phyloP scores from a whole-genome alignment of 2,329 filamentous ascomycete genomes.

The Aspergillus japonicus region DNA sequence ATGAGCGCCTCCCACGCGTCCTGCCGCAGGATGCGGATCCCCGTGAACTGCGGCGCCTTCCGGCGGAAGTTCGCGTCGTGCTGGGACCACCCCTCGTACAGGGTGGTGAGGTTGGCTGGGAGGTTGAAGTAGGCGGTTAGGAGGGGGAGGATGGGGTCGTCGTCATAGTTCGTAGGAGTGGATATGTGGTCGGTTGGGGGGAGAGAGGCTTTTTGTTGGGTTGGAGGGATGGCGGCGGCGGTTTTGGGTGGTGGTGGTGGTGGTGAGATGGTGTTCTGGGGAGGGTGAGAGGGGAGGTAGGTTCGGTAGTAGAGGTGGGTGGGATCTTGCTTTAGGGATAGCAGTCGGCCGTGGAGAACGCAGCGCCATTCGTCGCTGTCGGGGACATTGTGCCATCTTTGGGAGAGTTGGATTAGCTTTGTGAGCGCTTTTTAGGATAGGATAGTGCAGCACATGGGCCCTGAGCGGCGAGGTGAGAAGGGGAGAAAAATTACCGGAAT shows the following conservation, averaged over 20 bases:
- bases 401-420: conserved; percentile 5
- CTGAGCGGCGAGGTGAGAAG: not conserved
- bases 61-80: conserved; percentile 85
- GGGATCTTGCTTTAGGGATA: conserved; percentile 81
- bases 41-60: conserved; percentile 81
- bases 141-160: conserved; percentile 66
- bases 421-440: not conserved
- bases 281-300: conserved; percentile 49
- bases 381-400: conserved; percentile 76
- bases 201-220: too few species aligned
- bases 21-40: conserved; percentile 88
- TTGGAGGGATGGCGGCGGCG: not conserved
- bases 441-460: not conserved
- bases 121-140: conserved; percentile 86
- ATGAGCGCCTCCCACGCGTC: conserved; percentile 94
- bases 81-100: conserved; percentile 85
- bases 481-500: conserved; percentile 58
- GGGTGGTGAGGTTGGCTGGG: conserved; percentile 66
- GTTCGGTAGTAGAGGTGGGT: conserved; percentile 76
- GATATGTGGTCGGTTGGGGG: too few species aligned
- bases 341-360: conserved; percentile 77
- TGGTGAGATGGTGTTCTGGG: not conserved
- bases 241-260: not conserved
- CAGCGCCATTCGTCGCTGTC: conserved; percentile 84
- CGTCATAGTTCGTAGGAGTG: conserved; percentile 23